These are phyloP conservation scores for Sanghuangporus baumii DNA, from an alignment of 1,284 basidiomycete species.

Conservation along the genomic window DNA sequence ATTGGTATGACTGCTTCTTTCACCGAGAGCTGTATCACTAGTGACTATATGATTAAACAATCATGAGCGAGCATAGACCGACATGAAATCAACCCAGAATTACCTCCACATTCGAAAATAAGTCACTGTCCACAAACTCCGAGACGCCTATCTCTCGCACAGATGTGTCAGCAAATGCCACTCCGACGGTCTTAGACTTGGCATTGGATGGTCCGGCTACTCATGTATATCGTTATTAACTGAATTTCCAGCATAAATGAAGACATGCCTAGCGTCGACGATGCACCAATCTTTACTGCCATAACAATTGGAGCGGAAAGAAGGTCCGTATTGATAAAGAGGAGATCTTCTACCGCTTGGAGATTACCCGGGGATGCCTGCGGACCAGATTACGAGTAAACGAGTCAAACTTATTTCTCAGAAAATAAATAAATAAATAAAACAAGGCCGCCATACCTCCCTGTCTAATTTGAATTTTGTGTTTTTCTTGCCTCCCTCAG, in stretches of 20 bases:
- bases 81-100: slow-evolving; percentile 64
- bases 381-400: slow-evolving; percentile 15
- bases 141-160: slow-evolving; percentile 68
- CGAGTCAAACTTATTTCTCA: not conserved
- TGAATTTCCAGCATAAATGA: not conserved
- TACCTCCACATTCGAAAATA: slow-evolving; percentile 95
- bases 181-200: slow-evolving; percentile 57
- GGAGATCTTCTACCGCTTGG: slow-evolving; percentile 87
- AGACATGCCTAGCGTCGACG: slow-evolving; percentile 28
- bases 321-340: slow-evolving; percentile 84
- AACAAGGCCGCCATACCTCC: slow-evolving; percentile 45
- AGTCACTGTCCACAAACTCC: slow-evolving; percentile 92
- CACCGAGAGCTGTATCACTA: slow-evolving; percentile 93
- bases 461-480: slow-evolving; percentile 74
- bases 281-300: slow-evolving; percentile 74
- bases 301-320: slow-evolving; percentile 86
- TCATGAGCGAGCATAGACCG: not conserved
- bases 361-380: slow-evolving; percentile 95
- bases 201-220: slow-evolving; percentile 38
- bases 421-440: not conserved
- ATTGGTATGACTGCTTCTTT: slow-evolving; percentile 85
- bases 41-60: slow-evolving; percentile 50
- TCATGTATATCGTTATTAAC: not conserved
- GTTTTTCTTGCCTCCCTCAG: slow-evolving; percentile 73
- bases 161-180: slow-evolving; percentile 78